Percentiles rank a stretch among this genome's conserved stretches.
phyloP scores from a whole-genome alignment of 345 rosid genomes.

The Combretum micranthum region DNA sequence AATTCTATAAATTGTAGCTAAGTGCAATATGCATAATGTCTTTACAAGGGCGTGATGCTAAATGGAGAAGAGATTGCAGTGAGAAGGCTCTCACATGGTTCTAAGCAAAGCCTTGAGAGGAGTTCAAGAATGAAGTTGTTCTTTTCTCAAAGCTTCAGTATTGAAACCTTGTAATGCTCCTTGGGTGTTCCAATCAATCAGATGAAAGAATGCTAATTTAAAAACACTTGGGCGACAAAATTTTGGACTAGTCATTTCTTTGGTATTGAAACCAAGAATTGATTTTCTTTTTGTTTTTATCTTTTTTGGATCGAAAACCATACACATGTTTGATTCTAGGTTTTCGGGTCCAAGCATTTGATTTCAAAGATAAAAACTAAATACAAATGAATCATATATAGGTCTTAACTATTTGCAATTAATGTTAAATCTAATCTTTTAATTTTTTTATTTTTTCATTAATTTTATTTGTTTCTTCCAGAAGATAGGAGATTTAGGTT shows the following conservation, averaged over 20 bases:
- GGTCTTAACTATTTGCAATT: too few relatives aligned
- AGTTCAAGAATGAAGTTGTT: slow-evolving; percentile 30
- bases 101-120: slow-evolving; percentile 24
- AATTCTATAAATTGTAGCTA: too few relatives aligned
- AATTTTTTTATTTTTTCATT: slow-evolving; percentile 3
- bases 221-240: slow-evolving; percentile 52
- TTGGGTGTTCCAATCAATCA: slow-evolving; percentile 49
- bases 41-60: slow-evolving; percentile 15
- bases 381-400: too few relatives aligned
- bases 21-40: too few relatives aligned
- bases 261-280: slow-evolving; percentile 20
- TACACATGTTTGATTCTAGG: too few relatives aligned
- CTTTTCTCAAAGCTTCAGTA: slow-evolving; percentile 54
- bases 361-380: too few relatives aligned
- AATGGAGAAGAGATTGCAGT: slow-evolving; percentile 24
- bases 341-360: too few relatives aligned
- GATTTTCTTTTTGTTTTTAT: too few relatives aligned
- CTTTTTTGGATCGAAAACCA: too few relatives aligned
- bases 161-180: slow-evolving; percentile 61
- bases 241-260: slow-evolving; percentile 50
- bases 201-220: slow-evolving; percentile 59
- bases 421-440: too few relatives aligned
- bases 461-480: not conserved
- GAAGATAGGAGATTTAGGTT: slow-evolving; percentile 24
- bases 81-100: slow-evolving; percentile 20